Conservation (phyloP, 2,329 filamentous ascomycete genomes). For the Colletotrichum sp. region DNA sequence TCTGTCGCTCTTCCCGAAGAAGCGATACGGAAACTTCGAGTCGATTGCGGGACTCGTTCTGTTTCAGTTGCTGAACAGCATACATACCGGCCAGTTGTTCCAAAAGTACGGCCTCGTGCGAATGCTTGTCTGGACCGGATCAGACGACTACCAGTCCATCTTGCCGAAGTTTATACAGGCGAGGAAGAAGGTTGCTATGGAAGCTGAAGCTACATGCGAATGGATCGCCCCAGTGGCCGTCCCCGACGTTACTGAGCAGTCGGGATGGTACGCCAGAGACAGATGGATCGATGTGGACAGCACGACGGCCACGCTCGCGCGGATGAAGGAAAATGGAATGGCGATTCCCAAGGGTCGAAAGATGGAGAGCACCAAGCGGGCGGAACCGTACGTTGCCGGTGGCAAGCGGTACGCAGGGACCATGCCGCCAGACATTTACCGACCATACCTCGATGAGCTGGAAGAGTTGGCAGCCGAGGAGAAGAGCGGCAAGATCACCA, state of each 20-base stretch:
- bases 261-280: slow-evolving; percentile 44
- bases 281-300: slow-evolving; percentile 53
- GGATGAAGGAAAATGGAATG: slow-evolving; percentile 52
- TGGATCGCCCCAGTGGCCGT: slow-evolving; percentile 64
- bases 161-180: slow-evolving; percentile 64
- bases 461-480: slow-evolving; percentile 37
- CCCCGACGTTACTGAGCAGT: slow-evolving; percentile 28
- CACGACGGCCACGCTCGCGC: slow-evolving; percentile 38
- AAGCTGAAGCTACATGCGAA: slow-evolving; percentile 66
- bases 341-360: slow-evolving; percentile 51
- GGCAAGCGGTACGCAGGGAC: slow-evolving; percentile 31
- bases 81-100: slow-evolving; percentile 65
- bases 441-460: slow-evolving; percentile 48
- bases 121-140: slow-evolving; percentile 75
- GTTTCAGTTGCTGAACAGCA: slow-evolving; percentile 65
- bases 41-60: slow-evolving; percentile 64
- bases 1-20: slow-evolving; percentile 59
- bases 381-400: slow-evolving; percentile 27
- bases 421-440: slow-evolving; percentile 32
- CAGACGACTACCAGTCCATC: slow-evolving; percentile 62
- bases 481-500: slow-evolving; percentile 6
- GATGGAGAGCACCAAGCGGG: slow-evolving; percentile 32
- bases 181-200: slow-evolving; percentile 62
- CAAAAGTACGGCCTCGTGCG: slow-evolving; percentile 81
- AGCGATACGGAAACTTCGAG: slow-evolving; percentile 54